Percentiles rank a stretch among this genome's conserved stretches.
Evolutionary conservation across 768 basidiomycete species (phyloP).

Genomic region (Boletellus ananiceps): DNA sequence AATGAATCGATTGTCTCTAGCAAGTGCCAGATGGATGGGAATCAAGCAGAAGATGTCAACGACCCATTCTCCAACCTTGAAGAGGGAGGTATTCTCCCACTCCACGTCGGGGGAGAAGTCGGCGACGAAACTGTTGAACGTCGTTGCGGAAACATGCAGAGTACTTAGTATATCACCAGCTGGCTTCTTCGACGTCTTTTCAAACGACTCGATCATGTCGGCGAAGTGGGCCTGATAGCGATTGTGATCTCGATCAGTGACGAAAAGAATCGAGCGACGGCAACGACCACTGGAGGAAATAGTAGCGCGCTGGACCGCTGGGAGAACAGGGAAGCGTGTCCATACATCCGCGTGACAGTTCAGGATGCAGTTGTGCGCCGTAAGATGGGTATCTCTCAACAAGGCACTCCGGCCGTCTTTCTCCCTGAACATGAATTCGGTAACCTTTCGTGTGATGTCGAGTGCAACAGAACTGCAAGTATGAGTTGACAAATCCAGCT

Average conservation of each 20-base stretch:
- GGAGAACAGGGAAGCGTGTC: slow-evolving; percentile 55
- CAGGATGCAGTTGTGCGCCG: slow-evolving; percentile 45
- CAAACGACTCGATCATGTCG: slow-evolving; percentile 43
- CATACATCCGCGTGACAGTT: slow-evolving; percentile 55
- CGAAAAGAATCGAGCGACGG: slow-evolving; percentile 38
- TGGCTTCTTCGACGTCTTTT: slow-evolving; percentile 49
- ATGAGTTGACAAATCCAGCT: slow-evolving; percentile 32
- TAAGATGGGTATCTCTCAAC: slow-evolving; percentile 16
- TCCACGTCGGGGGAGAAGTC: slow-evolving; percentile 5
- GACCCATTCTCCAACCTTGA: slow-evolving; percentile 55
- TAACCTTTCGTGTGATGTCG: slow-evolving; percentile 51
- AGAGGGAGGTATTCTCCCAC: slow-evolving; percentile 32
- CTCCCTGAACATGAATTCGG: slow-evolving; percentile 55
- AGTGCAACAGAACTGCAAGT: slow-evolving; percentile 43
- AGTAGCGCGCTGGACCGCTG: slow-evolving; percentile 45
- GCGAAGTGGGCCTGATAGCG: slow-evolving; percentile 41
- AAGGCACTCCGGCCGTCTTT: slow-evolving; percentile 28
- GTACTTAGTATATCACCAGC: slow-evolving; percentile 39
- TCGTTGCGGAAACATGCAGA: slow-evolving; percentile 30
- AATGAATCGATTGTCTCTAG: slow-evolving; percentile 56
- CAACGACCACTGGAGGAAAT: slow-evolving; percentile 33
- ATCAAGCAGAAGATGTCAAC: slow-evolving; percentile 58
- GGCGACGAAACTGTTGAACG: slow-evolving; percentile 24
- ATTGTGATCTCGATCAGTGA: slow-evolving; percentile 35
- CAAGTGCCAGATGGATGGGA: slow-evolving; percentile 59